phyloP scores from a whole-genome alignment of 345 rosid species.

The Salix dunnii region DNA sequence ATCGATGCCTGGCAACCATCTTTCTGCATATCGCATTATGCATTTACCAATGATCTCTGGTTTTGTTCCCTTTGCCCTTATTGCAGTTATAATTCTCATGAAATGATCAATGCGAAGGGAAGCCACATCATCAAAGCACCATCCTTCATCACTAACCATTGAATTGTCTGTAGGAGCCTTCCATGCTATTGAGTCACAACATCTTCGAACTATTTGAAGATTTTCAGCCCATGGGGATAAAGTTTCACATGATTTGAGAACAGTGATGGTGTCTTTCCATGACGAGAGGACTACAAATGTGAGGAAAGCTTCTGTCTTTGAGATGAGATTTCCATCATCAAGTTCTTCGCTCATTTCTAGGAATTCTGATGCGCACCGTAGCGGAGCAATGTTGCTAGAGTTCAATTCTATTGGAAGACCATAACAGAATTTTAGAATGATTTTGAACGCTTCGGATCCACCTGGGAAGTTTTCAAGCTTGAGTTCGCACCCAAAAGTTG shows the following conservation, averaged over 20 bases:
- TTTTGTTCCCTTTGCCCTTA: slow-evolving; percentile 50
- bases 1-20: slow-evolving; percentile 48
- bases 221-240: slow-evolving; percentile 90
- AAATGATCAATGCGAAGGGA: slow-evolving; percentile 62
- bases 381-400: slow-evolving; percentile 55
- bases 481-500: slow-evolving; percentile 46
- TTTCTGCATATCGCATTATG: slow-evolving; percentile 61
- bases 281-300: slow-evolving; percentile 72
- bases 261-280: slow-evolving; percentile 73
- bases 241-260: slow-evolving; percentile 61
- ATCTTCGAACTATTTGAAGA: slow-evolving; percentile 77
- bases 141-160: slow-evolving; percentile 31
- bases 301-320: slow-evolving; percentile 80
- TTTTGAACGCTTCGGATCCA: slow-evolving; percentile 66
- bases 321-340: slow-evolving; percentile 72
- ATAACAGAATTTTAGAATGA: slow-evolving; percentile 64
- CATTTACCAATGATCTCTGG: slow-evolving; percentile 54
- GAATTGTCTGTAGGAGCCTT: slow-evolving; percentile 52
- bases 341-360: slow-evolving; percentile 83
- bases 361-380: slow-evolving; percentile 79
- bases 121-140: slow-evolving; percentile 53
- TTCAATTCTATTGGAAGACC: slow-evolving; percentile 57
- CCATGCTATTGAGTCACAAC: slow-evolving; percentile 80
- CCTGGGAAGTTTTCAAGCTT: slow-evolving; percentile 79
- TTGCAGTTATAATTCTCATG: slow-evolving; percentile 60